Evolutionary conservation across 768 basidiomycete genomes (phyloP), one percentile per base, ranked within the genome.

Genomic region (Podaxis rugospora): DNA sequence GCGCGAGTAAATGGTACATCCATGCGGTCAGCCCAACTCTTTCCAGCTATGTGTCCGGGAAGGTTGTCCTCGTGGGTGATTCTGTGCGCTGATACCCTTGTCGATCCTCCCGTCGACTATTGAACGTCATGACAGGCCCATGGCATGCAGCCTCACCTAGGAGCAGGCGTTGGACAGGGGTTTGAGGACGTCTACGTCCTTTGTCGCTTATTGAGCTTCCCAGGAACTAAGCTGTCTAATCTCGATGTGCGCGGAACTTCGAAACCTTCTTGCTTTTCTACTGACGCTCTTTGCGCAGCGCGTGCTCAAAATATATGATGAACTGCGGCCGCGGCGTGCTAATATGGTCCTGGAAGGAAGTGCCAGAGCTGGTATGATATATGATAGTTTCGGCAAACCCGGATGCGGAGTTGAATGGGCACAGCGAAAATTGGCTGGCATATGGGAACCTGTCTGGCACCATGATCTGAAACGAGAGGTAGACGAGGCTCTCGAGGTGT

Each of bases 121-220:
- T 14, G 14, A 37, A 21, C 44, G n/a, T 64, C 59, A 23, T 51
- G 10, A 25, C n/a, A 80, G 80, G 84, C 84, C 7, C 85, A 86
- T 65, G 83, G 72, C 0, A 85, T 85, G 84, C 65, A 78, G 36
- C 84, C 86, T 0, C 83, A 86, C 68, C 70, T 86, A 9, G 84
- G 83, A 2, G 77, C 83, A 0, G 85, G 85, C 1, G 82, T 81
- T 6, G 81, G 84, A 6, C 85, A 86, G 70, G 85, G 82, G 1
- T 75, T 86, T 28, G 85, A 86, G 65, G 85, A 86, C 62, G 79
- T 77, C 0, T 76, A 78, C 49, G 67, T 80, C 4, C 69, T 87
- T 3, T 76, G 75, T 40, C 71, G 75, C 10, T 69, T 86, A 13
- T 77, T 86, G 14, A 66, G 67, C 5, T 78, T 80, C 62, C 74